Evolutionary conservation across 805 yeast species (phyloP).

Genomic region (Suhomyces kilbournensis): DNA sequence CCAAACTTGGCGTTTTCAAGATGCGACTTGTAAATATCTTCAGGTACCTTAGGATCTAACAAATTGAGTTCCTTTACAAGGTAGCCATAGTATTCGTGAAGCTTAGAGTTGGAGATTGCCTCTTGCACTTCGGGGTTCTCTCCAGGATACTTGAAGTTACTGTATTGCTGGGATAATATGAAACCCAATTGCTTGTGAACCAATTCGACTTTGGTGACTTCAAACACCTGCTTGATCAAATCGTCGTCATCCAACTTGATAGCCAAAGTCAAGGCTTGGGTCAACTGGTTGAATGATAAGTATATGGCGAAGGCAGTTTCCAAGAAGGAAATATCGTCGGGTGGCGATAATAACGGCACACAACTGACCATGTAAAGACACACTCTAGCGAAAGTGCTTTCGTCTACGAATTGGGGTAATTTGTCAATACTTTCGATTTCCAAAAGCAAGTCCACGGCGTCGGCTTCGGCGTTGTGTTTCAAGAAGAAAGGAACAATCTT

Average conservation of each 20-base stretch:
- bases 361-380: conserved; percentile 94
- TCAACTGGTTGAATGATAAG: conserved; percentile 69
- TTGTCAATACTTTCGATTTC: conserved; percentile 87
- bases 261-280: conserved; percentile 89
- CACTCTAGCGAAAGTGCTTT: conserved; percentile 79
- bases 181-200: conserved; percentile 89
- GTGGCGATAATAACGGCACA: conserved; percentile 94
- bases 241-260: conserved; percentile 81
- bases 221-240: conserved; percentile 75
- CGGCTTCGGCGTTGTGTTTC: conserved; percentile 96
- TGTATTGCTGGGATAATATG: conserved; percentile 82
- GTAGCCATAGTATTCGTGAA: conserved; percentile 76
- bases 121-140: conserved; percentile 72
- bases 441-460: conserved; percentile 88
- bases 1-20: conserved; percentile 69
- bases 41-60: conserved; percentile 88
- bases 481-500: conserved; percentile 85
- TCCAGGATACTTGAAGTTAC: conserved; percentile 65
- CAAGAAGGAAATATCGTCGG: conserved; percentile 83
- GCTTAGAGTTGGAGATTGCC: conserved; percentile 73
- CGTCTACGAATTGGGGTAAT: conserved; percentile 80
- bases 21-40: conserved; percentile 89
- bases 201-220: conserved; percentile 68
- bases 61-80: conserved; percentile 84
- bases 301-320: conserved; percentile 87